Conservation (phyloP, 2,329 filamentous ascomycete genomes). For the Aspergillus glaucus region DNA sequence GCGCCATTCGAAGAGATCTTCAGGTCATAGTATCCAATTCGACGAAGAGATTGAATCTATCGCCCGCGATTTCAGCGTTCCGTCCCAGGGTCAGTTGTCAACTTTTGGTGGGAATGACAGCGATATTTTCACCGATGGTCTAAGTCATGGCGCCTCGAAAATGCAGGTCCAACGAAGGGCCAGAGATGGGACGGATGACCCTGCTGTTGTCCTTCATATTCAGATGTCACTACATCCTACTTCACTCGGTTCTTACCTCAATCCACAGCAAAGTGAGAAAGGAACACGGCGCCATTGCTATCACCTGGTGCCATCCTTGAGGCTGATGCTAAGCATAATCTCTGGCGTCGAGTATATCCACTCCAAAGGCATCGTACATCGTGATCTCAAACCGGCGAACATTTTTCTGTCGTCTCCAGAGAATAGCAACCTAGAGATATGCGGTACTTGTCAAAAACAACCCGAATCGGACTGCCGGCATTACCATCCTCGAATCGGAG, state of each 20-base stretch:
- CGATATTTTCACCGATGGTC: slow-evolving; percentile 38
- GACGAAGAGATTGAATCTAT: slow-evolving; percentile 47
- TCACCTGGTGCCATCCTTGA: slow-evolving; percentile 52
- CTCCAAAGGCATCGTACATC: slow-evolving; percentile 54
- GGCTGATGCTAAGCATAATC: slow-evolving; percentile 53
- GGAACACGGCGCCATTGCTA: slow-evolving; percentile 52
- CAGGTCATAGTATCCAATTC: slow-evolving; percentile 18
- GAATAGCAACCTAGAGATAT: slow-evolving; percentile 42
- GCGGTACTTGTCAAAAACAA: slow-evolving; percentile 38
- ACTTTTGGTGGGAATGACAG: slow-evolving; percentile 31
- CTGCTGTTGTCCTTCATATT: slow-evolving; percentile 53
- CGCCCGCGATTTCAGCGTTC: slow-evolving; percentile 34
- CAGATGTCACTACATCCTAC: slow-evolving; percentile 62
- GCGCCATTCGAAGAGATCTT: slow-evolving; percentile 35
- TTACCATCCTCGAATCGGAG: slow-evolving; percentile 57
- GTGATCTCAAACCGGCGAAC: slow-evolving; percentile 63
- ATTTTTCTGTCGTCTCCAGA: slow-evolving; percentile 55
- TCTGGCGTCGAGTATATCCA: slow-evolving; percentile 62
- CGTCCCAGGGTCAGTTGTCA: slow-evolving; percentile 25
- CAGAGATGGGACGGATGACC: slow-evolving; percentile 21
- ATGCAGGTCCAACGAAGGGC: slow-evolving; percentile 22
- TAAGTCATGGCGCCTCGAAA: slow-evolving; percentile 30
- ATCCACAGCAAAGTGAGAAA: slow-evolving; percentile 23
- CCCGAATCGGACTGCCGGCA: slow-evolving; percentile 30
- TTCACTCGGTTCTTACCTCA: slow-evolving; percentile 55